Evolutionary conservation across 2,329 filamentous ascomycete species (phyloP), one percentile per base, ranked within the genome.

Genomic region (Colletotrichum sp.): DNA sequence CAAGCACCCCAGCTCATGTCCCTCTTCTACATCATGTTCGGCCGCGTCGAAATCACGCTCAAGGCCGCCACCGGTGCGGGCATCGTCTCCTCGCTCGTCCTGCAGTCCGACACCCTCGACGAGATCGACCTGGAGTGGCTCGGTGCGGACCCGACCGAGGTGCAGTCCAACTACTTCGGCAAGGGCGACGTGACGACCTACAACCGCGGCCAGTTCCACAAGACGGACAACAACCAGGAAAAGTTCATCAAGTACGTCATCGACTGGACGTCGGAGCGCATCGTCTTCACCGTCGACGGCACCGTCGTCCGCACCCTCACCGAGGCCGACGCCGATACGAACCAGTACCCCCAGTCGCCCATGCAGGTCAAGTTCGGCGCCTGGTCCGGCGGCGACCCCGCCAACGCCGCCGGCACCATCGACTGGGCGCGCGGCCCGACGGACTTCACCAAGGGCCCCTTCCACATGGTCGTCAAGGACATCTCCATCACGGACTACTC

Each of bases 1-100:
- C 95, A 99, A 82, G 91, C 95, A 5, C 97, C 97, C 0, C 94
- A 96, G 83, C 91, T 99, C 77, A 90, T 91, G 78, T 98, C 96
- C 77, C 92, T 97, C 81, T 98, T 98, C 91, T 98, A 98, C 89
- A 98, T 99, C 87, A 98, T 99, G 97, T 99, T 98, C 84, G 97
- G 97, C 79, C 94, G 93, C 78, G 94, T 98, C 82, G 94, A 98
- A 79, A 91, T 96, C 79, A 93, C 92, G 36, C 90, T 98, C 88
- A 96, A 96, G 86, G 93, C 95, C 30, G 96, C 97, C 12, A 93
- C 96, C 1, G 97, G 97, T 9, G 93, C 91, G 12, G 97, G 97
- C 75, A 98, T 99, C 80, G 96, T 99, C 78, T 98, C 95, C 84
- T 97, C 95, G 61, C 90, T 97, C 15, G 95, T 99, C 11, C 88